These are phyloP conservation scores for Leccinum broughii DNA, from an alignment of 768 basidiomycete genomes.

Conservation along the genomic window DNA sequence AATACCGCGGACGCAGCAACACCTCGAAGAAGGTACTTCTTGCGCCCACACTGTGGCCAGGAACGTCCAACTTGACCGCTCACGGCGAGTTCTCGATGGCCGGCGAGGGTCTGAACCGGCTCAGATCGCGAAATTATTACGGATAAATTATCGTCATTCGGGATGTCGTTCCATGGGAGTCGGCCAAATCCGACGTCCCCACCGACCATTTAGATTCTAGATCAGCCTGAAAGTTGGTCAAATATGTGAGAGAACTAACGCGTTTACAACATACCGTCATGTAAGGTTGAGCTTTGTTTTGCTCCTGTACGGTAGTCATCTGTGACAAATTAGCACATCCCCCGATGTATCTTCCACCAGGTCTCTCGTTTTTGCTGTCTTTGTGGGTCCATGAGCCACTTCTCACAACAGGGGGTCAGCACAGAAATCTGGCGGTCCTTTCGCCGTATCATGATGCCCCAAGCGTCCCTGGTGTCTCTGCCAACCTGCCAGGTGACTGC, in stretches of 20 bases:
- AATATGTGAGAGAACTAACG: not conserved
- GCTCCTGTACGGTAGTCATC: no score
- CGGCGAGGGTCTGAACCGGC: not conserved
- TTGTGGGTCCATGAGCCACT: slow-evolving; percentile 4
- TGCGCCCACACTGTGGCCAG: not conserved
- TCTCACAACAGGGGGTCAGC: not conserved
- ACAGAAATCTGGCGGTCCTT: slow-evolving; percentile 32
- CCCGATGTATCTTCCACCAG: slow-evolving; percentile 16
- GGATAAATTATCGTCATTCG: not conserved
- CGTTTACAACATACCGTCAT: not conserved
- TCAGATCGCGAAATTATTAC: not conserved
- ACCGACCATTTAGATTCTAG: not conserved
- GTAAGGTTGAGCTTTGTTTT: not conserved
- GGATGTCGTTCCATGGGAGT: not conserved
- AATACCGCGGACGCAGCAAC: not conserved
- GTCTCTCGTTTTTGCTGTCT: slow-evolving; percentile 4
- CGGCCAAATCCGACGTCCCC: not conserved
- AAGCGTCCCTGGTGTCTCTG: slow-evolving; percentile 27
- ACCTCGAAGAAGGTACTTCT: not conserved
- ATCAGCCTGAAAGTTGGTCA: not conserved
- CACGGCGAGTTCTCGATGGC: not conserved
- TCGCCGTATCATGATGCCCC: slow-evolving; percentile 39
- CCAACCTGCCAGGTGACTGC: slow-evolving; percentile 38
- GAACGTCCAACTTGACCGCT: not conserved
- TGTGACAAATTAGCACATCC: not conserved